Evolutionary conservation across 768 basidiomycete genomes (phyloP).

Genomic region (Termitomyces sp.): DNA sequence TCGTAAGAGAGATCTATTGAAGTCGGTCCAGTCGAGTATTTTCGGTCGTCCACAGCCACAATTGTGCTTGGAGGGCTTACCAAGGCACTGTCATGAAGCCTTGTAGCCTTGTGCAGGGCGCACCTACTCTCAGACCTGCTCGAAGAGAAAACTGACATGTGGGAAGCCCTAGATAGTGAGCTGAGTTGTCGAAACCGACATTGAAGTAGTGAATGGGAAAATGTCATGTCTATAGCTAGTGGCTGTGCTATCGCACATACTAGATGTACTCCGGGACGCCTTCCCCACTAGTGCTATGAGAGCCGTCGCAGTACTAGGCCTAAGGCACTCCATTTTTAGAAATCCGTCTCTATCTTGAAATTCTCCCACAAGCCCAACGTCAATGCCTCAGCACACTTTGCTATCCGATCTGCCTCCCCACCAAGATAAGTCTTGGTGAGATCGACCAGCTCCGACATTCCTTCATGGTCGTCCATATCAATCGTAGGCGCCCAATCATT

Average conservation of each 20-base stretch:
- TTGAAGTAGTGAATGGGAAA: background rate
- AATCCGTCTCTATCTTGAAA: background rate
- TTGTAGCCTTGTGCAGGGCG: background rate
- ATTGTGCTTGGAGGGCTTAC: background rate
- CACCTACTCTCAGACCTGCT: background rate
- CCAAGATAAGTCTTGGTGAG: slow-evolving; percentile 7
- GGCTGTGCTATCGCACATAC: no score
- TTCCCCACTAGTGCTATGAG: no score
- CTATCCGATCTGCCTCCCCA: background rate
- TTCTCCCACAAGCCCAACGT: background rate
- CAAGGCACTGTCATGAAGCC: background rate
- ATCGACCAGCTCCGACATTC: slow-evolving; percentile 5
- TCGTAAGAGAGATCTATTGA: slow-evolving; percentile 16
- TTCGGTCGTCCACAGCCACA: background rate
- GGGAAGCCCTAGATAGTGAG: background rate
- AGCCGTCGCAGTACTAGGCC: no score
- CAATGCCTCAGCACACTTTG: slow-evolving; percentile 4
- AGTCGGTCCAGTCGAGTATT: background rate
- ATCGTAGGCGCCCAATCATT: slow-evolving; percentile 9
- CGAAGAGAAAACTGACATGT: background rate
- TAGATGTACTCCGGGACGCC: no score
- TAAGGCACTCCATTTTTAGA: no score
- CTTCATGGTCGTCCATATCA: slow-evolving; percentile 5
- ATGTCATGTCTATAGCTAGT: background rate
- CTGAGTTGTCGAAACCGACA: background rate